phyloP scores from a whole-genome alignment of 2,329 filamentous ascomycete genomes.

The Diplocarpon rosae region DNA sequence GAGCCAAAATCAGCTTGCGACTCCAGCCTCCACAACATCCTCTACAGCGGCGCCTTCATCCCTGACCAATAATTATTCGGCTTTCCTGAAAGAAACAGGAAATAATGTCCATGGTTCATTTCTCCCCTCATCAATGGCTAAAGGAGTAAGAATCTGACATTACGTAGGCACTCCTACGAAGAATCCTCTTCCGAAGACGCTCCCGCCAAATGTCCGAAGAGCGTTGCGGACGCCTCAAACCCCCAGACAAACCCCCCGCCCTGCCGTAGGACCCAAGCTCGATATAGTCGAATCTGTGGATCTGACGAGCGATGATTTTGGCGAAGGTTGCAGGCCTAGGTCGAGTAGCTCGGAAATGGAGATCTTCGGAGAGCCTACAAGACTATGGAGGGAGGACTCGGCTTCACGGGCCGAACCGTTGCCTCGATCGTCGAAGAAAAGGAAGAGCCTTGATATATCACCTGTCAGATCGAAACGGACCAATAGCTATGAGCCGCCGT shows the following conservation, averaged over 20 bases:
- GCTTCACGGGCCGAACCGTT: slow-evolving; percentile 23
- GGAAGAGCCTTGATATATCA: slow-evolving; percentile 26
- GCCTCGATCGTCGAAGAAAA: slow-evolving; percentile 20
- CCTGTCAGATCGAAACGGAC: slow-evolving; percentile 8
- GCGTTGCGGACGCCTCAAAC: slow-evolving; percentile 23
- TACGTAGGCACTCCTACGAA: slow-evolving; percentile 19
- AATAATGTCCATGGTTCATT: slow-evolving; percentile 1
- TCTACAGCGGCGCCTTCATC: slow-evolving; percentile 12
- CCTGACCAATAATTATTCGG: slow-evolving; percentile 16
- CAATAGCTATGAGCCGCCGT: slow-evolving; percentile 5
- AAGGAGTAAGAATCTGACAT: neutral
- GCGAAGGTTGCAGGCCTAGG: slow-evolving; percentile 7
- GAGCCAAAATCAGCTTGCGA: slow-evolving; percentile 25
- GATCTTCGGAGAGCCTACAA: slow-evolving; percentile 15
- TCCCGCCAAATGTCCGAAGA: slow-evolving; percentile 11
- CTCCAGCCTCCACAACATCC: slow-evolving; percentile 24
- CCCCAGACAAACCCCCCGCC: slow-evolving; percentile 23
- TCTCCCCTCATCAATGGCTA: neutral
- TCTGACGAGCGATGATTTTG: slow-evolving; percentile 23
- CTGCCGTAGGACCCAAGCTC: slow-evolving; percentile 9
- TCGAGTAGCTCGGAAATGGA: slow-evolving; percentile 19
- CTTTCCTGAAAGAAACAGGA: slow-evolving; percentile 16
- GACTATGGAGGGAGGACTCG: slow-evolving; percentile 22
- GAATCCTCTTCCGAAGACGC: slow-evolving; percentile 7
- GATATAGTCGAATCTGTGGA: slow-evolving; percentile 25